Percentiles rank a stretch among this genome's conserved stretches.
Evolutionary conservation across 257 asterid genomes (phyloP).

Genomic region (Plectranthus barbatus): DNA sequence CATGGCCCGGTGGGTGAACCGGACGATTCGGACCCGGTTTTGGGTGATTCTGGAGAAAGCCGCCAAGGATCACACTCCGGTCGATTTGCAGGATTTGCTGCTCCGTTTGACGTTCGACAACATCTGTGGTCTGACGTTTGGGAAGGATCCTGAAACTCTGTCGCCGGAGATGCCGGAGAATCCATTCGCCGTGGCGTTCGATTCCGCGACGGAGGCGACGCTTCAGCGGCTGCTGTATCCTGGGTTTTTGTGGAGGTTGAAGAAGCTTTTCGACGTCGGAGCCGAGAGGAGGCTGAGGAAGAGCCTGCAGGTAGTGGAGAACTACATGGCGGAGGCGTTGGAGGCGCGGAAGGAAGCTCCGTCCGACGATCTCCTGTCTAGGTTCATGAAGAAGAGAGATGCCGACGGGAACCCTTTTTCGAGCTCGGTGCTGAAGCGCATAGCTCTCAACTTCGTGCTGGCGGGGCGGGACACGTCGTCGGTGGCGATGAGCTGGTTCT

Average conservation of each 20-base stretch:
- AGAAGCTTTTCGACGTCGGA: constrained; percentile 48
- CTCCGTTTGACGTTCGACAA: constrained; percentile 72
- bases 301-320: constrained; percentile 50
- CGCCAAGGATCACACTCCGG: constrained; percentile 33
- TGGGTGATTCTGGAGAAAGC: constrained; percentile 71
- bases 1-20: constrained; percentile 88
- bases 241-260: constrained; percentile 60
- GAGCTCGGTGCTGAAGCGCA: constrained; percentile 46
- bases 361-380: constrained; percentile 61
- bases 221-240: constrained; percentile 65
- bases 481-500: constrained; percentile 87
- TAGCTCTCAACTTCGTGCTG: constrained; percentile 68
- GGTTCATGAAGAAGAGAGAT: constrained; percentile 71
- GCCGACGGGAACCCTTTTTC: constrained; percentile 44
- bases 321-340: constrained; percentile 62
- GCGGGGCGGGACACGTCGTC: constrained; percentile 89
- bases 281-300: constrained; percentile 41
- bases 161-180: constrained; percentile 73
- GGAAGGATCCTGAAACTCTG: constrained; percentile 76
- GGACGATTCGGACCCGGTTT: constrained; percentile 64
- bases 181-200: constrained; percentile 61
- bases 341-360: constrained; percentile 60
- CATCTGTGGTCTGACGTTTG: constrained; percentile 76
- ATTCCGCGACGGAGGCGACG: constrained; percentile 83
- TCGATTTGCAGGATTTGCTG: constrained; percentile 60